phyloP scores from a whole-genome alignment of 139 green algal species.

The Chara braunii region DNA sequence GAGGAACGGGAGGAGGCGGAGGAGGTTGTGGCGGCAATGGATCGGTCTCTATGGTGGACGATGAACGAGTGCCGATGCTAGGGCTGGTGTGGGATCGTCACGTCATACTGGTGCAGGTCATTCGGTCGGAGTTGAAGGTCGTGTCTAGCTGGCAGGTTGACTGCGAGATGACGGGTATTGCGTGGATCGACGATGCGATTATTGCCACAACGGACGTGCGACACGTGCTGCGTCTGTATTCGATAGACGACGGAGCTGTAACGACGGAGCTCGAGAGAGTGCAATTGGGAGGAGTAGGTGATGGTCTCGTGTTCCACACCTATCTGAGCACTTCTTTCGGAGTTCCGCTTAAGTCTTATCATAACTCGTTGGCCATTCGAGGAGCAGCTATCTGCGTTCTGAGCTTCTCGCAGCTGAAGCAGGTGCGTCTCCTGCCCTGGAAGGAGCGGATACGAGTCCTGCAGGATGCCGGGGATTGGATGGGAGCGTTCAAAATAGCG shows the following conservation, averaged over 20 bases:
- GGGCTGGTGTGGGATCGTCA: conserved; percentile 13
- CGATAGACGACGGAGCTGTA: neutral
- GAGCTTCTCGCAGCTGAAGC: neutral
- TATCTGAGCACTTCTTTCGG: no score
- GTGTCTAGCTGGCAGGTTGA: conserved; percentile 21
- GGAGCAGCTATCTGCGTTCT: conserved; percentile 20
- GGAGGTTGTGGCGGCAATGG: no score
- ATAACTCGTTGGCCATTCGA: conserved; percentile 21
- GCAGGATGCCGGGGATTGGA: conserved; percentile 38
- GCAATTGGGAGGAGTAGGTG: no score
- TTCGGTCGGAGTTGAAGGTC: neutral
- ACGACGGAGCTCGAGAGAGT: no score
- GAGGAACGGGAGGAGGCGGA: no score
- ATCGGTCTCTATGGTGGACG: no score
- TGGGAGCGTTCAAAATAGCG: conserved; percentile 34
- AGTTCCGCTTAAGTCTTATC: conserved; percentile 14
- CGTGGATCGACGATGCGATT: conserved; percentile 10
- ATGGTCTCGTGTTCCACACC: no score
- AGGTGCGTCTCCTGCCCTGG: conserved; percentile 19
- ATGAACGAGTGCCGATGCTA: no score
- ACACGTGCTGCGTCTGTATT: conserved; percentile 16
- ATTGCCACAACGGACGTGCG: conserved; percentile 2
- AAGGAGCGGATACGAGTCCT: conserved; percentile 17
- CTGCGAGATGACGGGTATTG: neutral
- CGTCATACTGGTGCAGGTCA: conserved; percentile 3